Evolutionary conservation across 2,329 filamentous ascomycete genomes (phyloP).

Genomic region (Neoarthrinium moseri): DNA sequence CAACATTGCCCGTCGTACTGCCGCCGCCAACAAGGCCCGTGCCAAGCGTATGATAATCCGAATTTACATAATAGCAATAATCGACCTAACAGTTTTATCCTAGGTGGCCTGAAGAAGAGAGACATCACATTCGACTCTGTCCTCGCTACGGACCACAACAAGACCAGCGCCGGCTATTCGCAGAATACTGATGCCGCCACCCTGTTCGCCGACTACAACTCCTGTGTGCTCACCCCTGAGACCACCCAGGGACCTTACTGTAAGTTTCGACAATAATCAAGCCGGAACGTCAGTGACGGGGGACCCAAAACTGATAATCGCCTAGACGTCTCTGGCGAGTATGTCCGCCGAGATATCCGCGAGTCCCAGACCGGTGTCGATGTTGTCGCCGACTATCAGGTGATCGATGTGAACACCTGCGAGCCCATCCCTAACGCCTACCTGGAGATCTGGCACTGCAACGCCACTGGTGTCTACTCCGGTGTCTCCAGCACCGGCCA

Average conservation of each 20-base stretch:
- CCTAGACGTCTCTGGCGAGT: slow-evolving; percentile 47
- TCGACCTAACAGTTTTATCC: not conserved
- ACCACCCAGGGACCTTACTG: slow-evolving; percentile 55
- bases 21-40: slow-evolving; percentile 29
- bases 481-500: slow-evolving; percentile 37
- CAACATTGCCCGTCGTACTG: slow-evolving; percentile 43
- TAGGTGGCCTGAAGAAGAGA: slow-evolving; percentile 22
- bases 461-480: slow-evolving; percentile 46
- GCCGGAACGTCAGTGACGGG: not conserved
- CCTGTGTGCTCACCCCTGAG: slow-evolving; percentile 50
- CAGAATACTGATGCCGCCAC: slow-evolving; percentile 28
- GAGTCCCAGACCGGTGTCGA: slow-evolving; percentile 47
- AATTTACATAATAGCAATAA: too few species aligned
- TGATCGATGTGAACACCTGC: slow-evolving; percentile 54
- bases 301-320: not conserved
- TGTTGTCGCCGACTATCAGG: slow-evolving; percentile 49
- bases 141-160: slow-evolving; percentile 21
- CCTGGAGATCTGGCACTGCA: slow-evolving; percentile 50
- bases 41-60: slow-evolving; percentile 6
- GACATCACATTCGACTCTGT: slow-evolving; percentile 31
- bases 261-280: slow-evolving; percentile 15
- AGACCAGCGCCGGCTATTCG: slow-evolving; percentile 31
- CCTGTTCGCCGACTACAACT: slow-evolving; percentile 40
- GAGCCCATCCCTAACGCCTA: slow-evolving; percentile 45
- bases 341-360: slow-evolving; percentile 45